These are phyloP conservation scores for Babjeviella inositovora DNA, from an alignment of 805 yeast species.

Conservation along the genomic window DNA sequence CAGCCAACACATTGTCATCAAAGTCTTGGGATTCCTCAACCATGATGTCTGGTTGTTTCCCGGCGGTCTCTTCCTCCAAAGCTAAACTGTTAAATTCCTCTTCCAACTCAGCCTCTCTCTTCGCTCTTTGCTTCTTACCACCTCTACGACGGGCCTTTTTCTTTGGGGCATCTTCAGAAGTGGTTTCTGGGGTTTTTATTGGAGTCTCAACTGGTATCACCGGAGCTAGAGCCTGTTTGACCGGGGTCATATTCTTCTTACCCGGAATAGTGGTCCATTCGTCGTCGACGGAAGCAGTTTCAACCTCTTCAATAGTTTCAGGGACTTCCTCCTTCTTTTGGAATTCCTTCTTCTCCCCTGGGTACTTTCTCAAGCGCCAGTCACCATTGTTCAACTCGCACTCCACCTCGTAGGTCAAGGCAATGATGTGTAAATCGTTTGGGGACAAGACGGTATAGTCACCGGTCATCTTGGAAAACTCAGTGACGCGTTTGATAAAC, in stretches of 20 bases:
- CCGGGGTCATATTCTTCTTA: too few relatives aligned
- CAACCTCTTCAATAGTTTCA: constrained; percentile 2
- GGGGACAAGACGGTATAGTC: constrained; percentile 77
- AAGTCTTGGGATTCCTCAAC: too few relatives aligned
- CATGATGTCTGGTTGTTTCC: too few relatives aligned
- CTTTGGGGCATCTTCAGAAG: too few relatives aligned
- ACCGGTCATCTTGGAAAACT: constrained; percentile 80
- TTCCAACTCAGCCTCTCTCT: constrained; percentile 23
- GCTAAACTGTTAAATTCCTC: constrained; percentile 7
- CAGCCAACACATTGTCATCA: constrained; percentile 16
- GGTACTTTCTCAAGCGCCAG: constrained; percentile 52
- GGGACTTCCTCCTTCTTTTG: constrained; percentile 6
- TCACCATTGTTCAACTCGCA: constrained; percentile 53
- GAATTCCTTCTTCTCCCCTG: constrained; percentile 38
- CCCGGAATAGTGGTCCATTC: constrained; percentile 3
- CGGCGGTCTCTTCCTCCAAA: constrained; percentile 6
- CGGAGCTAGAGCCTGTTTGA: too few relatives aligned
- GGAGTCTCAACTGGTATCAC: too few relatives aligned
- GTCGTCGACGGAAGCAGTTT: constrained; percentile 1
- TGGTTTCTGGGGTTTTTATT: too few relatives aligned
- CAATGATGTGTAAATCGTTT: constrained; percentile 86
- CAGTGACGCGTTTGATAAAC: constrained; percentile 47
- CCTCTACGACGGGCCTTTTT: constrained; percentile 43
- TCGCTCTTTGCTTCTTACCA: constrained; percentile 48
- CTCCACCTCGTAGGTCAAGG: constrained; percentile 81